phyloP scores from a whole-genome alignment of 2,329 filamentous ascomycete genomes.

The Calonectria crousiana region DNA sequence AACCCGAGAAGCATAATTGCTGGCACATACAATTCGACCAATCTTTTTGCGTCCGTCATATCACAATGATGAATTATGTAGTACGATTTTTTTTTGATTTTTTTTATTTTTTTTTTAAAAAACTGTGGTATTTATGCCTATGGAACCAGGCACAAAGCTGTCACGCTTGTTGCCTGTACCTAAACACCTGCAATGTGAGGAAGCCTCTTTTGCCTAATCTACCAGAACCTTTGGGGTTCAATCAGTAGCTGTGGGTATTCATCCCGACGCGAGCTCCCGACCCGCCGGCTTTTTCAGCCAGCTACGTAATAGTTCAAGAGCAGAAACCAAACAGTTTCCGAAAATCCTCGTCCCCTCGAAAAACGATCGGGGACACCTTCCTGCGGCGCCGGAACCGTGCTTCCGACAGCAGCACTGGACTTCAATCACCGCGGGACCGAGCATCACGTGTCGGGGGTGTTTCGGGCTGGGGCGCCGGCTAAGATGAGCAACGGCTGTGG shows the following conservation, averaged over 20 bases:
- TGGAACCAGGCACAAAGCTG: constrained; percentile 3
- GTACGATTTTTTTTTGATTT: neutral
- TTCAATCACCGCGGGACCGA: constrained; percentile 41
- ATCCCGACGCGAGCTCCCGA: neutral
- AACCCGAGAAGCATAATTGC: neutral
- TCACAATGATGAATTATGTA: neutral
- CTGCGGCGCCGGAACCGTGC: constrained; percentile 34
- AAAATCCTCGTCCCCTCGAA: neutral
- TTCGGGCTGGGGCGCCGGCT: constrained; percentile 38
- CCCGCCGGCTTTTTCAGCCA: constrained; percentile 9
- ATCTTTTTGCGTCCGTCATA: neutral
- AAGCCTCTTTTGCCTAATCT: neutral
- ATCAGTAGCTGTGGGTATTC: constrained; percentile 11
- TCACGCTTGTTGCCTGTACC: neutral
- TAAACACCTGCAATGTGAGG: neutral
- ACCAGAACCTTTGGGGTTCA: neutral
- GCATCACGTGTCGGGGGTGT: constrained; percentile 20
- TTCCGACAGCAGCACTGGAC: constrained; percentile 36
- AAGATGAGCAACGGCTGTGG: constrained; percentile 23
- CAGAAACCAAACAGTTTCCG: constrained; percentile 19
- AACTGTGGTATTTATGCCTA: constrained; percentile 7
- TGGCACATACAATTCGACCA: neutral
- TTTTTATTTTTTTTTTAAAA: too few species aligned
- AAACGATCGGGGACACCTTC: neutral
- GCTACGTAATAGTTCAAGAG: constrained; percentile 7